These are phyloP conservation scores for Plasmodium relictum DNA, from an alignment of 169 alveolate species.

Conservation along the genomic window DNA sequence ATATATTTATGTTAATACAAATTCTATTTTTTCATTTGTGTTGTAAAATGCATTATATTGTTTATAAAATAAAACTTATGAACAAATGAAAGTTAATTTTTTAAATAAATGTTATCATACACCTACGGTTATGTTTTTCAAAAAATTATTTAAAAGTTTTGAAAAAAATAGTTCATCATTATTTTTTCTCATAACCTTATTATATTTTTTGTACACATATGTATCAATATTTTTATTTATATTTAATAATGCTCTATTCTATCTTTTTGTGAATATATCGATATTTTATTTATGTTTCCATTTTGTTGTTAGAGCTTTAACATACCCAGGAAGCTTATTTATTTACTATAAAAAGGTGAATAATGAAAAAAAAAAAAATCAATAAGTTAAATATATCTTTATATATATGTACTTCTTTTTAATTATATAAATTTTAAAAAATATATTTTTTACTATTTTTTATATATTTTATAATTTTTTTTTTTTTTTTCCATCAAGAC, in stretches of 20 bases:
- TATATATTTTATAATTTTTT: neutral
- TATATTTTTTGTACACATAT: slow-evolving; percentile 67
- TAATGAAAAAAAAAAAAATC: neutral
- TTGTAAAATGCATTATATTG: slow-evolving; percentile 23
- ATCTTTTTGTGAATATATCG: slow-evolving; percentile 45
- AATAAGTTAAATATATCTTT: neutral
- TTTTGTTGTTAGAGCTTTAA: slow-evolving; percentile 64
- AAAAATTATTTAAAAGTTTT: slow-evolving; percentile 55
- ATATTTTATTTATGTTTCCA: slow-evolving; percentile 68
- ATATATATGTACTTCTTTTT: neutral
- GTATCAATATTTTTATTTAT: slow-evolving; percentile 65
- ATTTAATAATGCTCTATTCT: slow-evolving; percentile 65
- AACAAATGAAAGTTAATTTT: slow-evolving; percentile 3
- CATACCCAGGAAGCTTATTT: slow-evolving; percentile 73
- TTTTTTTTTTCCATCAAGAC: slow-evolving; percentile 21
- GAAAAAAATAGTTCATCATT: slow-evolving; percentile 70
- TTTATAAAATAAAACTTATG: neutral
- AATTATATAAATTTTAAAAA: neutral
- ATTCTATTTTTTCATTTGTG: neutral
- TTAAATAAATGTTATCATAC: slow-evolving; percentile 6
- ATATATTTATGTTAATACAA: neutral
- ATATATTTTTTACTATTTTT: neutral
- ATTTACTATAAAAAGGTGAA: slow-evolving; percentile 55
- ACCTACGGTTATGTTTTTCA: slow-evolving; percentile 57
- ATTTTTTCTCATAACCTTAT: slow-evolving; percentile 46